Conservation (phyloP, 371 early-diverging fungal genomes). For the Neoconidiobolus thromboides region DNA sequence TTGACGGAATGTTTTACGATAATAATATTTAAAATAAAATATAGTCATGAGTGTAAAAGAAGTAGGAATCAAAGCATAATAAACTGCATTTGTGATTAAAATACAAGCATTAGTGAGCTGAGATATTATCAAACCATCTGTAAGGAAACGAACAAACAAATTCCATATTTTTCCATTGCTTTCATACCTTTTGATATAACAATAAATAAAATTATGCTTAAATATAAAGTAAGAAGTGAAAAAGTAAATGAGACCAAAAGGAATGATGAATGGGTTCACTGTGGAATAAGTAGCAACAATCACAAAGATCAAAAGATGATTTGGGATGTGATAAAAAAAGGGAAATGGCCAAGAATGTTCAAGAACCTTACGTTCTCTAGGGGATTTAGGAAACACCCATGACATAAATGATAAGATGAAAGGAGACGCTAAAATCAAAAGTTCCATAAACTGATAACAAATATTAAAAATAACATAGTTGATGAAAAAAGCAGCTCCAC, state of each 20-base stretch:
- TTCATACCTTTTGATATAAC: conserved; percentile 72
- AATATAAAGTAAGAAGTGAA: conserved; percentile 46
- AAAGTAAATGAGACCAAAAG: conserved; percentile 61
- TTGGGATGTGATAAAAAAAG: conserved; percentile 43
- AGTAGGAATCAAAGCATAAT: conserved; percentile 21
- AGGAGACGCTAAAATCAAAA: conserved; percentile 39
- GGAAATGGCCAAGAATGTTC: conserved; percentile 41
- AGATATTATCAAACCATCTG: conserved; percentile 58
- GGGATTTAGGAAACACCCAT: conserved; percentile 37
- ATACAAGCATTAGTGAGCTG: conserved; percentile 70
- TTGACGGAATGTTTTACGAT: conserved; percentile 28
- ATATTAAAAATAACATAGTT: conserved; percentile 54
- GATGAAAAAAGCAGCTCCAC: conserved; percentile 57
- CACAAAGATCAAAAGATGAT: conserved; percentile 56
- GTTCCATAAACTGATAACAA: conserved; percentile 45
- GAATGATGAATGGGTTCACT: conserved; percentile 66
- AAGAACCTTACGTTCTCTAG: conserved; percentile 35
- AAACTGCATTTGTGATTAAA: conserved; percentile 35
- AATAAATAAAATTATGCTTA: conserved; percentile 63
- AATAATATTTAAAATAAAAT: conserved; percentile 27
- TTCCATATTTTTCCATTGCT: conserved; percentile 57
- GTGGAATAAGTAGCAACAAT: conserved; percentile 73
- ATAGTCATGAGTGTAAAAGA: conserved; percentile 28
- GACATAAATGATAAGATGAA: conserved; percentile 17
- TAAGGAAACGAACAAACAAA: conserved; percentile 52